Evolutionary conservation across 306 rosid species (phyloP), one percentile per base, ranked within the genome.

Genomic region (Astragalus membranaceus): DNA sequence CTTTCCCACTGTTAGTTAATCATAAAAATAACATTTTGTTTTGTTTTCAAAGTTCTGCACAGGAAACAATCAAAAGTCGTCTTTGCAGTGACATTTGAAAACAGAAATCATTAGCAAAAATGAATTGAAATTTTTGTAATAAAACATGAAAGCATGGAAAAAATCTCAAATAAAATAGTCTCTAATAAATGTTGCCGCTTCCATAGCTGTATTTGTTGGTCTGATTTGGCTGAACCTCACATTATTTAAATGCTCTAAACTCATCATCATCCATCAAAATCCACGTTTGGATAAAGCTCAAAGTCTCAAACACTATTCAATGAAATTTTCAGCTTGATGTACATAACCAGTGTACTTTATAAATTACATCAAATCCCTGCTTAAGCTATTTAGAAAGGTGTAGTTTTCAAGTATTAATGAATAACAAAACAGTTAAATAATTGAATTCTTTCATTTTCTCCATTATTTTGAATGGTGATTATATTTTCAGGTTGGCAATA

Each of bases 401-500:
- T 63, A 48, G 17, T 72, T 43, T 35, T 52, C 15, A 10, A 11
- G 58, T 54, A 32, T 54, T 59, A 46, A 14, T 63, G n/a, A 2
- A 44, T 16, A 12, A 47, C 60, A n/a, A n/a, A 23, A 56, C 50
- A 17, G 57, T 61, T 75, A 17, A 62, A n/a, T 12, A n/a, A 20
- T 37, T 53, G 29, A 52, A 17, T 17, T 61, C 51, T 51, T 64
- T 70, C 14, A 30, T 39, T 64, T 71, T 51, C 50, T 58, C 36
- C n/a, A 17, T 47, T 70, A 50, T 47, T 42, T 65, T 59, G 51
- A 70, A 26, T 64, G 39, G 15, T 70, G 65, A 50, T 33, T 55
- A 51, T 50, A 47, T 79, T 69, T 39, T 72, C 81, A 94, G 98
- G 98, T 17, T 90, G 98, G 98, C 98, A 94, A 73, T 94, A 88